Base-by-base conservation (phyloP, 2,329 filamentous ascomycete species). In the Pyrenophora graminea region DNA sequence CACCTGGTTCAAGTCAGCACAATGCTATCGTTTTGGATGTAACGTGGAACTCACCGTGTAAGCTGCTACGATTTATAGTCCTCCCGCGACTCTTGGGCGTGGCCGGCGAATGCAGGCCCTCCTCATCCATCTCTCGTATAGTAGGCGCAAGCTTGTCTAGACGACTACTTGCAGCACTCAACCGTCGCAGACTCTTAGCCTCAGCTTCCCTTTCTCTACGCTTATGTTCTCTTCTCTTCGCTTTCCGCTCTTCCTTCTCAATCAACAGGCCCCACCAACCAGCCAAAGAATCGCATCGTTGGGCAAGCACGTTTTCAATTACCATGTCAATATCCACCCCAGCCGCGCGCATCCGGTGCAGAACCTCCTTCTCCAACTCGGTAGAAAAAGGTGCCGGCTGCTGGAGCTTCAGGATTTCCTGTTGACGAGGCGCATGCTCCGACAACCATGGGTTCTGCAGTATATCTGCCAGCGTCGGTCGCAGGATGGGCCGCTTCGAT, bases 201-300 rank as follows among this genome's bases (percentile, higher is more conserved):
- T 97, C 91, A 1, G 83, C 81, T 64, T 99, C 92, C 62, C 85
- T 86, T 69, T 97, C 92, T 67, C 83, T 91, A 7, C 93, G 84
- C 69, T 93, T 97, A 45, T 85, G 84, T 64, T 97, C 91, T 56
- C 87, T 81, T 54, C 91, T 82, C 55, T 78, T 82, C 58, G 92
- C 87, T 73, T 99, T 99, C 7, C 91, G 85, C 69, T 91, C 85
- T 69, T 99, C 94, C 71, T 97, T 99, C 68, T 97, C 94, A 8
- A 97, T 85, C 33, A 99, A 77, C 23, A 99, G 75, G 3, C 90
- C 89, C 94, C 94, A 99, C 94, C 94, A 99, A 5, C 94, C 94
- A 43, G 91, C 90, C 41, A 99, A 77, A 5, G 88, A 83, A 74
- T 99, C 93, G 68, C 94, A 97, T 59, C 90, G 84, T 70, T 96